Evolutionary conservation across 371 early-diverging fungal species (phyloP).

Genomic region (Umbelopsis sp.): DNA sequence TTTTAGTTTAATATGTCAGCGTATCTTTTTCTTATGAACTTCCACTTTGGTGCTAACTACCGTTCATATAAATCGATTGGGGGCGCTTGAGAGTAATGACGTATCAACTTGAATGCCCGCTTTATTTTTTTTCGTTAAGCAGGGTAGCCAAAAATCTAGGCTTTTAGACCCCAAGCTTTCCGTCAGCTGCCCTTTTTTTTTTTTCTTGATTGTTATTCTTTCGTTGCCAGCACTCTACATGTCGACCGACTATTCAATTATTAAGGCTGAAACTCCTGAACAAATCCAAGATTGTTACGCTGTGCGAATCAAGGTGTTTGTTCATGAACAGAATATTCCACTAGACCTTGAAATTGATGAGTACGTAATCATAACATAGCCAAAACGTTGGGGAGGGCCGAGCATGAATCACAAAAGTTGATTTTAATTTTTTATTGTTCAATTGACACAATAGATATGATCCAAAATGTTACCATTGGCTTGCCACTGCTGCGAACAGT

Average conservation of each 20-base stretch:
- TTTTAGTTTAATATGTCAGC: too few relatives aligned
- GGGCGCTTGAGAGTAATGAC: too few relatives aligned
- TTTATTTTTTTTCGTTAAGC: too few relatives aligned
- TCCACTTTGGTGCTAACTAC: too few relatives aligned
- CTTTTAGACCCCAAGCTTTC: neutral
- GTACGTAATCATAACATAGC: conserved; percentile 27
- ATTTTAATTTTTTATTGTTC: neutral
- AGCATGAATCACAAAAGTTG: neutral
- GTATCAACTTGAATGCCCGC: too few relatives aligned
- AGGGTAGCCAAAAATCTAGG: neutral
- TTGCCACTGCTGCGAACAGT: conserved; percentile 29
- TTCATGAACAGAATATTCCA: conserved; percentile 45
- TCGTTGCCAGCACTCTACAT: too few relatives aligned
- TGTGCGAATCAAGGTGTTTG: conserved; percentile 42
- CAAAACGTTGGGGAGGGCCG: neutral
- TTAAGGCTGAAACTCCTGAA: conserved; percentile 17
- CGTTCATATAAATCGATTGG: too few relatives aligned
- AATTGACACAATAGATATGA: conserved; percentile 26
- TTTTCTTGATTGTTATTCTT: too few relatives aligned
- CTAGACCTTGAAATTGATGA: conserved; percentile 38
- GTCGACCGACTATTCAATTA: neutral
- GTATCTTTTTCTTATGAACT: too few relatives aligned
- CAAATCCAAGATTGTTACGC: conserved; percentile 30
- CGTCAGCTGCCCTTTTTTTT: neutral
- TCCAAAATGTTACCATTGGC: conserved; percentile 33